Evolutionary conservation across 2,329 filamentous ascomycete genomes (phyloP).

Genomic region (Leptographium flavum): DNA sequence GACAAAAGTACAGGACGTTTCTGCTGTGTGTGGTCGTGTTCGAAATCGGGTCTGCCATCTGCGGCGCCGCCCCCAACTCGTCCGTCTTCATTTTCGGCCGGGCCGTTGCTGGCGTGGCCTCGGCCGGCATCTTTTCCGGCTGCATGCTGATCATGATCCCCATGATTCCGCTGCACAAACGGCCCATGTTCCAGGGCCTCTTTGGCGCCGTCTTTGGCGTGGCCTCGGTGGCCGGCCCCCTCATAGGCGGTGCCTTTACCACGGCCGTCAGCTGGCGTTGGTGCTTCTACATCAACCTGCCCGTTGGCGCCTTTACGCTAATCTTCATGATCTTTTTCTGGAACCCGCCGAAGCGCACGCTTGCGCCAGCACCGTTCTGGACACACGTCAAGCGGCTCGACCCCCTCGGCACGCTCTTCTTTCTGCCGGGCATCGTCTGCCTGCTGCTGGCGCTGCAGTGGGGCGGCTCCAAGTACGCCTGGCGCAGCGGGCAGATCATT

Average conservation of each 20-base stretch:
- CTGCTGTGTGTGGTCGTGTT: constrained; percentile 34
- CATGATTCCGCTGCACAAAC: constrained; percentile 43
- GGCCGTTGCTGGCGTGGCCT: constrained; percentile 40
- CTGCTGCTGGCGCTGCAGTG: constrained; percentile 50
- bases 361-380: constrained; percentile 17
- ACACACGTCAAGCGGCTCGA: constrained; percentile 39
- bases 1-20: constrained; percentile 22
- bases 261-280: constrained; percentile 37
- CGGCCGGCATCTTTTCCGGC: constrained; percentile 43
- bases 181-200: constrained; percentile 42
- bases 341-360: constrained; percentile 22
- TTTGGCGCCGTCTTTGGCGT: constrained; percentile 43
- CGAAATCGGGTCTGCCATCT: constrained; percentile 38
- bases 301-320: constrained; percentile 37
- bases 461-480: constrained; percentile 40
- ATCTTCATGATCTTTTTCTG: constrained; percentile 34
- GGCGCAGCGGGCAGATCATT: constrained; percentile 38
- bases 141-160: constrained; percentile 41
- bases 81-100: constrained; percentile 40
- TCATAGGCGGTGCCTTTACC: constrained; percentile 40
- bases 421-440: constrained; percentile 43
- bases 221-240: constrained; percentile 36
- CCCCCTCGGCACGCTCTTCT: constrained; percentile 43
- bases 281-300: constrained; percentile 47
- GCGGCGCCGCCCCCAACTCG: constrained; percentile 39